Evolutionary conservation across 805 yeast genomes (phyloP).

Genomic region (Barnettozyma populi): DNA sequence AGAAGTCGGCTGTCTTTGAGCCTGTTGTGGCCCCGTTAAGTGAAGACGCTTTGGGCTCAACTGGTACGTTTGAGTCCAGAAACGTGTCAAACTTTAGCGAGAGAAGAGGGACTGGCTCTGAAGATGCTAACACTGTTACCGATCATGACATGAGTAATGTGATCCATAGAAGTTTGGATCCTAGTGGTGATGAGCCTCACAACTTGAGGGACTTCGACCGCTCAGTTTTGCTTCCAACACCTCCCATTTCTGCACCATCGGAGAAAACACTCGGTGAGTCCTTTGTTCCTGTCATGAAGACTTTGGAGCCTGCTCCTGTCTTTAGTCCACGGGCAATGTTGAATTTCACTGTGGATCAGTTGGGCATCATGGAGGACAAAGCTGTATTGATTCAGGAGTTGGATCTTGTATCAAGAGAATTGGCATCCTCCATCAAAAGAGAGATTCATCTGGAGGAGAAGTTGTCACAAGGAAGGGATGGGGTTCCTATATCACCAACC

Average conservation of each 20-base stretch:
- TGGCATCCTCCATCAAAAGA: slow-evolving; percentile 66
- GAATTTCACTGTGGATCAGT: slow-evolving; percentile 51
- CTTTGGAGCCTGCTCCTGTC: neutral
- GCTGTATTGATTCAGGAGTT: slow-evolving; percentile 55
- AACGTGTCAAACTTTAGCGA: slow-evolving; percentile 6
- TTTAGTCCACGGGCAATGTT: slow-evolving; percentile 14
- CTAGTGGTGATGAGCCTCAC: neutral
- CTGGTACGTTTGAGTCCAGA: slow-evolving; percentile 8
- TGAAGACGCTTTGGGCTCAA: slow-evolving; percentile 5
- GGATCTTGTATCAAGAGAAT: slow-evolving; percentile 62
- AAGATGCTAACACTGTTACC: slow-evolving; percentile 2
- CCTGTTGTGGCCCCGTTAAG: slow-evolving; percentile 14
- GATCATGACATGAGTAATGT: slow-evolving; percentile 21
- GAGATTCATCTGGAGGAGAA: slow-evolving; percentile 56
- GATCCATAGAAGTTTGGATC: slow-evolving; percentile 6
- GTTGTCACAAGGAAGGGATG: slow-evolving; percentile 17
- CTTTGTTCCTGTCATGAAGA: slow-evolving; percentile 10
- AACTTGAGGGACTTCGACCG: slow-evolving; percentile 4
- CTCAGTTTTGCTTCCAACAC: neutral
- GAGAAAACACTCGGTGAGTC: slow-evolving; percentile 14
- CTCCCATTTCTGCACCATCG: neutral
- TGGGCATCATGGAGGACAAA: slow-evolving; percentile 57
- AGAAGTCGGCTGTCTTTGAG: slow-evolving; percentile 13
- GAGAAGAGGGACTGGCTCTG: neutral
- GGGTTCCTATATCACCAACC: slow-evolving; percentile 2